These are phyloP conservation scores for Stachybotrys echinatus DNA, from an alignment of 2,329 filamentous ascomycete species.

Conservation along the genomic window DNA sequence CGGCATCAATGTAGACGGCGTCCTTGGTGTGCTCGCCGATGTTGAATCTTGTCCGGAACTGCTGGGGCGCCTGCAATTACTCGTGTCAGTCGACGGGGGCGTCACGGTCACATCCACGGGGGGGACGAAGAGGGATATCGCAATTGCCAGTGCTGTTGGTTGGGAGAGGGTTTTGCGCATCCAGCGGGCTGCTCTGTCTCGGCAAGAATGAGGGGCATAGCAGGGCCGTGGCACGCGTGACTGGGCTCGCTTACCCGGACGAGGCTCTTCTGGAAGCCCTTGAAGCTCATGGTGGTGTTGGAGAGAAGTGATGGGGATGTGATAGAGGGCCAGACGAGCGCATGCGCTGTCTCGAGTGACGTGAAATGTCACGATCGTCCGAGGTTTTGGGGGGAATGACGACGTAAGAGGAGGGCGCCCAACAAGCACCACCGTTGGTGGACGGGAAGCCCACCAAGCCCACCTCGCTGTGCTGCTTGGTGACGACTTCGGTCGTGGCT, in stretches of 20 bases:
- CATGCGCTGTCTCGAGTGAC: constrained; percentile 6
- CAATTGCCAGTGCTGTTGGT: too few relatives aligned
- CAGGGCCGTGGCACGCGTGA: constrained; percentile 6
- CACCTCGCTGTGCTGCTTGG: constrained; percentile 11
- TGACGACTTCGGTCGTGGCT: constrained; percentile 26
- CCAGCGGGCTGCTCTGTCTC: too few relatives aligned
- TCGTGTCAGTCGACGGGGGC: neutral
- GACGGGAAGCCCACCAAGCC: neutral
- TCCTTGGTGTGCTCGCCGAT: constrained; percentile 95
- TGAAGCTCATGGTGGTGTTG: constrained; percentile 75
- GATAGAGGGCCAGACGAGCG: constrained; percentile 3
- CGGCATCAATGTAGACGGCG: constrained; percentile 88
- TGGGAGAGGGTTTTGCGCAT: constrained; percentile 10
- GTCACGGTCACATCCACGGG: constrained; percentile 2
- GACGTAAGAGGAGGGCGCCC: neutral
- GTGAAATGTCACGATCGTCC: neutral
- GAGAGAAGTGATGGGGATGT: constrained; percentile 4
- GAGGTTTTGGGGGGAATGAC: neutral
- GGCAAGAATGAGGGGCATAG: constrained; percentile 20
- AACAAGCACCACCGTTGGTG: neutral
- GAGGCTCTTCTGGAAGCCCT: constrained; percentile 88
- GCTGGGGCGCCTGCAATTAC: constrained; percentile 68
- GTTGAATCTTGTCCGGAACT: constrained; percentile 88
- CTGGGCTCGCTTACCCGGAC: constrained; percentile 58
- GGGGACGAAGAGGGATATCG: too few relatives aligned